These are phyloP conservation scores for Trichoderma erinaceum DNA, from an alignment of 495 filamentous ascomycete species.

Conservation along the genomic window DNA sequence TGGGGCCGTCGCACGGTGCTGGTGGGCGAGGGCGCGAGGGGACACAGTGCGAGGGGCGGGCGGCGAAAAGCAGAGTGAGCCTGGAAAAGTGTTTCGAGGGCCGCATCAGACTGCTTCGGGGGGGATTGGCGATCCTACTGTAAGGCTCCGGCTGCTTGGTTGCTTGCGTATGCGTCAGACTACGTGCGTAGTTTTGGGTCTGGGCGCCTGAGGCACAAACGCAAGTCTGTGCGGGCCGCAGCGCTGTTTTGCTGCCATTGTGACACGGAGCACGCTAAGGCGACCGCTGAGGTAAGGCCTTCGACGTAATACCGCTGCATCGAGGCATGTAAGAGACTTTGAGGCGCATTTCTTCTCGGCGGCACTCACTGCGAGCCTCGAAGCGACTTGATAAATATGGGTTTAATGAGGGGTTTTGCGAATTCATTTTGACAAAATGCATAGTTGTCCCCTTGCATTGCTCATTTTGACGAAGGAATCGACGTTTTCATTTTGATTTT, in stretches of 20 bases:
- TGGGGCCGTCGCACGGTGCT: background rate
- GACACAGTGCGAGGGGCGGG: slow-evolving; percentile 1
- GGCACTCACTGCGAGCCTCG: too few relatives aligned
- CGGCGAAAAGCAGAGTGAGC: slow-evolving; percentile 7
- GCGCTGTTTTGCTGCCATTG: background rate
- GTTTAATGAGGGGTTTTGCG: too few relatives aligned
- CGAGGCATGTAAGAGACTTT: background rate
- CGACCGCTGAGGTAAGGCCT: background rate
- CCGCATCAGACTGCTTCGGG: slow-evolving; percentile 3
- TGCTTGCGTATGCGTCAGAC: slow-evolving; percentile 11
- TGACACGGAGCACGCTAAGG: background rate
- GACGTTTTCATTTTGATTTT: too few relatives aligned
- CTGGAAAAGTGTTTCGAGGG: slow-evolving; percentile 7
- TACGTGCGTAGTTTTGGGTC: slow-evolving; percentile 9
- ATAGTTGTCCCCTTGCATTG: too few relatives aligned
- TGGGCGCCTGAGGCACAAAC: background rate
- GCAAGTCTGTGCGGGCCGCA: background rate
- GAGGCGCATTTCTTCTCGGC: background rate
- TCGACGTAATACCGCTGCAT: too few relatives aligned
- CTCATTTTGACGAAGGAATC: too few relatives aligned
- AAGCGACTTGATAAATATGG: too few relatives aligned
- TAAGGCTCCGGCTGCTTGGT: background rate
- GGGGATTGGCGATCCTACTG: slow-evolving; percentile 7
- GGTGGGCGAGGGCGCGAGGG: background rate
- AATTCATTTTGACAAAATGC: too few relatives aligned